Evolutionary conservation across 2,329 filamentous ascomycete genomes (phyloP).

Genomic region (Immersiporthe knoxdaviesiana): DNA sequence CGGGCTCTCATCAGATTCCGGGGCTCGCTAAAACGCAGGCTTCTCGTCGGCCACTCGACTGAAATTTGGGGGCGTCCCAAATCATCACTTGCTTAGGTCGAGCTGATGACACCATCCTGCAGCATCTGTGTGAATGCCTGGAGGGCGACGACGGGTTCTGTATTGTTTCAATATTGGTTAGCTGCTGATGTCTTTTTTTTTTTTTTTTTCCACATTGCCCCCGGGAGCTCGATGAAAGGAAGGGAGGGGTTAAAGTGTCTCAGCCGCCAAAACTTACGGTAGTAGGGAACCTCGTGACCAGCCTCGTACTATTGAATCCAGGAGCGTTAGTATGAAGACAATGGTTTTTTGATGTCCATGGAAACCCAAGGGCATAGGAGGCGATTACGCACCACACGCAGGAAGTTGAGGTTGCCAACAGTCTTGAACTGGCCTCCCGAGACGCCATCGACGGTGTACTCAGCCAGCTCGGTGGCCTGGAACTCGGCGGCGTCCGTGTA

Average conservation of each 20-base stretch:
- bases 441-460: slow-evolving; percentile 54
- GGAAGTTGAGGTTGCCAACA: slow-evolving; percentile 52
- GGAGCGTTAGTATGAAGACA: neutral
- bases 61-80: neutral
- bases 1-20: neutral
- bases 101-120: slow-evolving; percentile 19
- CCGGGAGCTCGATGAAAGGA: neutral
- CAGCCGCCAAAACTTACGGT: slow-evolving; percentile 22
- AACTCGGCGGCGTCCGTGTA: slow-evolving; percentile 49
- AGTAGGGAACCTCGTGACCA: slow-evolving; percentile 30
- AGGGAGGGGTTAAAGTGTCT: too few relatives aligned
- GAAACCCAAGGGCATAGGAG: too few relatives aligned
- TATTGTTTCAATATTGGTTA: neutral
- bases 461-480: slow-evolving; percentile 38
- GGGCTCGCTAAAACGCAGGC: neutral
- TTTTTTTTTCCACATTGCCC: too few relatives aligned
- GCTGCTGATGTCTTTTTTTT: neutral
- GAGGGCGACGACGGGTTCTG: slow-evolving; percentile 26
- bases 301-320: slow-evolving; percentile 23
- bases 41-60: neutral
- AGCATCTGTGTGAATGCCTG: slow-evolving; percentile 30
- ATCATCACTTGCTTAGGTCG: slow-evolving; percentile 19
- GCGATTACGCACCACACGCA: slow-evolving; percentile 41
- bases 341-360: too few relatives aligned
- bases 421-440: slow-evolving; percentile 55